These are phyloP conservation scores for Aureobasidium lini DNA, from an alignment of 2,329 filamentous ascomycete genomes.

Conservation along the genomic window DNA sequence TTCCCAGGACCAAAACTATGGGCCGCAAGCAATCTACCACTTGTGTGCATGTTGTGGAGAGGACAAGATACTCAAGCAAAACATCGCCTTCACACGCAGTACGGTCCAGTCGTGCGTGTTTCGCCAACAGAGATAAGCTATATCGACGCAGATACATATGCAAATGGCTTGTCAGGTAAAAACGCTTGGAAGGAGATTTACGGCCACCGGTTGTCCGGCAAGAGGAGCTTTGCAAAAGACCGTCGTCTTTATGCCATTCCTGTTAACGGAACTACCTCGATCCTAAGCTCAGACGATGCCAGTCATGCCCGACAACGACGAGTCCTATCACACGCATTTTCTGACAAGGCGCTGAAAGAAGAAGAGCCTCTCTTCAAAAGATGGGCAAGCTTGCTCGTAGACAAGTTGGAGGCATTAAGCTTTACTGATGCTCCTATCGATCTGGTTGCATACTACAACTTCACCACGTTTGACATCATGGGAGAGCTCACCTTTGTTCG, in stretches of 20 bases:
- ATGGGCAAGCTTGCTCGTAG: constrained; percentile 36
- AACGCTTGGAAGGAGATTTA: constrained; percentile 37
- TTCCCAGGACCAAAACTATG: constrained; percentile 36
- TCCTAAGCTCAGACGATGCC: constrained; percentile 27
- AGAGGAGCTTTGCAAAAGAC: constrained; percentile 22
- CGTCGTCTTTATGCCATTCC: constrained; percentile 18
- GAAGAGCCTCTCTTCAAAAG: constrained; percentile 34
- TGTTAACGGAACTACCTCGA: constrained; percentile 5
- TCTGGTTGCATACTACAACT: constrained; percentile 25
- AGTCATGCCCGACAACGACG: constrained; percentile 33
- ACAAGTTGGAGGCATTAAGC: constrained; percentile 30
- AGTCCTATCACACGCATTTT: constrained; percentile 35
- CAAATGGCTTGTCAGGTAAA: constrained; percentile 7
- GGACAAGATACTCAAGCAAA: constrained; percentile 15
- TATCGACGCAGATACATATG: constrained; percentile 24
- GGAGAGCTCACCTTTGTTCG: constrained; percentile 21
- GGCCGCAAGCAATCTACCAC: constrained; percentile 27
- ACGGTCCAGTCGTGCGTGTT: constrained; percentile 42
- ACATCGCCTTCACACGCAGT: constrained; percentile 30
- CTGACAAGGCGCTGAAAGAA: constrained; percentile 31
- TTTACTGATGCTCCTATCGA: constrained; percentile 24
- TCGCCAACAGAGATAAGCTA: constrained; percentile 43
- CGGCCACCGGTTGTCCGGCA: constrained; percentile 8
- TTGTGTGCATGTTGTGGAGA: constrained; percentile 12
- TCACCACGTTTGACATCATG: constrained; percentile 24